Percentiles rank a stretch among this genome's conserved stretches.
phyloP scores from a whole-genome alignment of 495 filamentous ascomycete species.

The Acidiella bohemica region DNA sequence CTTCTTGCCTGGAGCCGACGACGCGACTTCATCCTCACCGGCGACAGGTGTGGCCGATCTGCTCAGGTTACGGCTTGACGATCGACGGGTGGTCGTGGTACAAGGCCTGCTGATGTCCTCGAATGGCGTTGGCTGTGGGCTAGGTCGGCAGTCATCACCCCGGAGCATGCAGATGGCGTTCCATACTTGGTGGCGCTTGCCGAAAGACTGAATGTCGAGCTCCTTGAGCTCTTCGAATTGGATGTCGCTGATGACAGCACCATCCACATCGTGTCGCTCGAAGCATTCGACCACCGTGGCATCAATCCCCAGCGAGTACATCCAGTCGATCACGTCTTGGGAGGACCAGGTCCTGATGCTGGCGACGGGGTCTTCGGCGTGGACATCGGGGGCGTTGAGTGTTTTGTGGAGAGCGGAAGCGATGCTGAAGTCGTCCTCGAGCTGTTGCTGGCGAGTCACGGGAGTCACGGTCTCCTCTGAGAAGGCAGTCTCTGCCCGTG shows the following conservation, averaged over 20 bases:
- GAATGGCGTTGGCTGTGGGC: constrained; percentile 33
- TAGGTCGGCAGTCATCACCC: constrained; percentile 31
- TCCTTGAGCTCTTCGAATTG: constrained; percentile 90
- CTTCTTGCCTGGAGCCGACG: constrained; percentile 26
- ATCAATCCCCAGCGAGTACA: constrained; percentile 61
- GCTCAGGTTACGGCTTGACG: constrained; percentile 16
- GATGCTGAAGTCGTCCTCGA: constrained; percentile 5
- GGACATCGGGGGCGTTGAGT: constrained; percentile 30
- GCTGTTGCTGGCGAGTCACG: constrained; percentile 2
- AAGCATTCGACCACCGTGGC: constrained; percentile 65
- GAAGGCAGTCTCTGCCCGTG: constrained; percentile 23
- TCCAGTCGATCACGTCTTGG: constrained; percentile 66
- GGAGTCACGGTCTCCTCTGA: constrained; percentile 19
- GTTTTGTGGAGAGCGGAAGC: constrained; percentile 6
- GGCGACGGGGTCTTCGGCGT: constrained; percentile 28
- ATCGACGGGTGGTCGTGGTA: constrained; percentile 16
- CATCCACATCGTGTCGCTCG: constrained; percentile 78
- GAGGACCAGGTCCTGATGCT: constrained; percentile 50
- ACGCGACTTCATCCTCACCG: constrained; percentile 26
- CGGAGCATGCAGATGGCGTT: constrained; percentile 62
- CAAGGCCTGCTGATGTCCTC: constrained; percentile 29
- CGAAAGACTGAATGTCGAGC: constrained; percentile 84
- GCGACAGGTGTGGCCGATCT: constrained; percentile 23
- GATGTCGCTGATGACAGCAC: constrained; percentile 67
- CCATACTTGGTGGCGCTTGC: constrained; percentile 77